Conservation (phyloP, 2,329 filamentous ascomycete species). For the Aaosphaeria arxii region DNA sequence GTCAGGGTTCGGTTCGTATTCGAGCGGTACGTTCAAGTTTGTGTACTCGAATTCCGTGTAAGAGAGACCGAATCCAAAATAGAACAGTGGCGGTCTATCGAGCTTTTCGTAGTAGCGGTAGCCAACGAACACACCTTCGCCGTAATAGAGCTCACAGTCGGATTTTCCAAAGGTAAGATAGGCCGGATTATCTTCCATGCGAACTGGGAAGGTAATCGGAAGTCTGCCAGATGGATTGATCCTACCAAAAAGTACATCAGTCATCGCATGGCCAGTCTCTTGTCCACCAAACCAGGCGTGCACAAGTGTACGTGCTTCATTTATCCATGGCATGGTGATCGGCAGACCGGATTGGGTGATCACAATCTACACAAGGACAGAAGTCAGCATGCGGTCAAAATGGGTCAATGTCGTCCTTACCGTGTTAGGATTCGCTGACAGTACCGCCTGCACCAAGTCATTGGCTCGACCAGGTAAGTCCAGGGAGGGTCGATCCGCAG, state of each 20-base stretch:
- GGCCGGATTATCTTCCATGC: slow-evolving; percentile 34
- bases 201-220: slow-evolving; percentile 38
- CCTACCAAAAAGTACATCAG: slow-evolving; percentile 39
- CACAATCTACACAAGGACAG: slow-evolving; percentile 65
- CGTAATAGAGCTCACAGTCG: slow-evolving; percentile 56
- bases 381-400: slow-evolving; percentile 60
- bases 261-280: slow-evolving; percentile 41
- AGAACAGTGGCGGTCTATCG: too few relatives aligned
- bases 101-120: slow-evolving; percentile 53
- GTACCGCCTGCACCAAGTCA: neutral
- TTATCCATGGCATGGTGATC: slow-evolving; percentile 67
- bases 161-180: slow-evolving; percentile 45
- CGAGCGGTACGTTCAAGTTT: too few relatives aligned
- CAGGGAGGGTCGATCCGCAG: slow-evolving; percentile 57
- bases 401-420: slow-evolving; percentile 38
- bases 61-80: slow-evolving; percentile 38
- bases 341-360: slow-evolving; percentile 78
- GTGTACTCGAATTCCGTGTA: slow-evolving; percentile 41
- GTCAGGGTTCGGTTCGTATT: too few relatives aligned
- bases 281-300: slow-evolving; percentile 44
- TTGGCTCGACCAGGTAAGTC: neutral
- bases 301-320: slow-evolving; percentile 39
- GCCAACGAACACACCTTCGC: slow-evolving; percentile 53
- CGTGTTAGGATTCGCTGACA: neutral
- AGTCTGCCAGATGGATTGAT: slow-evolving; percentile 40